Percentiles rank a stretch among this genome's conserved stretches.
These are phyloP conservation scores for Fraxinus sp. DNA, from an alignment of 305 asterid species.

Conservation along the genomic window DNA sequence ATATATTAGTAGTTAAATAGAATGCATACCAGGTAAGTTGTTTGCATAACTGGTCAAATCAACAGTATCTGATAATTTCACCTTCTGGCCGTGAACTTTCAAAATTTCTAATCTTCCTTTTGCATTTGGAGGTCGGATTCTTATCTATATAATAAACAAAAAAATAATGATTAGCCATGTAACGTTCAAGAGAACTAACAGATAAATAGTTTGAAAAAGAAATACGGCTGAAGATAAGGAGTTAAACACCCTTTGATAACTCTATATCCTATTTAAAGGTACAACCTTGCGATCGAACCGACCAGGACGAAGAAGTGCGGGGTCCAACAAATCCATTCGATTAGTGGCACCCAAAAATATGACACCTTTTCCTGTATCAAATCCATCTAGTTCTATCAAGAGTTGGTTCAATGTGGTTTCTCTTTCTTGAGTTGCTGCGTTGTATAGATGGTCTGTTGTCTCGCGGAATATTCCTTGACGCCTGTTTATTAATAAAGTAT, in stretches of 20 bases:
- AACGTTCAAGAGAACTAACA: constrained; percentile 9
- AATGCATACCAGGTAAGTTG: constrained; percentile 74
- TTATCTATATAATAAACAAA: constrained; percentile 50
- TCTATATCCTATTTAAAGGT: not conserved
- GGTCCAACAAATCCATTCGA: constrained; percentile 93
- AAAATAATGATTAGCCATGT: constrained; percentile 10
- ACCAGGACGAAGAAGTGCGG: constrained; percentile 99
- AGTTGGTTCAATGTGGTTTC: constrained; percentile 98
- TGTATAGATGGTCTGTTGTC: constrained; percentile 50
- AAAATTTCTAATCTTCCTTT: constrained; percentile 90
- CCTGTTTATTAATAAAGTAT: constrained; percentile 45
- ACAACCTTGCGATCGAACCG: constrained; percentile 96
- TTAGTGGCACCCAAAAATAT: constrained; percentile 97
- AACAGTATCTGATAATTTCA: constrained; percentile 79
- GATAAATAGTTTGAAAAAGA: not conserved
- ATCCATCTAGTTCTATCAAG: constrained; percentile 92
- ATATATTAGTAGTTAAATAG: constrained; percentile 13
- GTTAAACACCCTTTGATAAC: not conserved
- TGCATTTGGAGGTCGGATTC: constrained; percentile 91
- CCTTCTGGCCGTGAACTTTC: constrained; percentile 87
- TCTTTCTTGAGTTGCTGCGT: constrained; percentile 91
- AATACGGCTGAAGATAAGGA: not conserved
- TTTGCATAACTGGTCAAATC: constrained; percentile 80
- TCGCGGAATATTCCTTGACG: constrained; percentile 77
- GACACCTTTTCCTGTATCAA: constrained; percentile 98